phyloP scores from a whole-genome alignment of 1,284 basidiomycete species.

The Retiboletus flavoniger region DNA sequence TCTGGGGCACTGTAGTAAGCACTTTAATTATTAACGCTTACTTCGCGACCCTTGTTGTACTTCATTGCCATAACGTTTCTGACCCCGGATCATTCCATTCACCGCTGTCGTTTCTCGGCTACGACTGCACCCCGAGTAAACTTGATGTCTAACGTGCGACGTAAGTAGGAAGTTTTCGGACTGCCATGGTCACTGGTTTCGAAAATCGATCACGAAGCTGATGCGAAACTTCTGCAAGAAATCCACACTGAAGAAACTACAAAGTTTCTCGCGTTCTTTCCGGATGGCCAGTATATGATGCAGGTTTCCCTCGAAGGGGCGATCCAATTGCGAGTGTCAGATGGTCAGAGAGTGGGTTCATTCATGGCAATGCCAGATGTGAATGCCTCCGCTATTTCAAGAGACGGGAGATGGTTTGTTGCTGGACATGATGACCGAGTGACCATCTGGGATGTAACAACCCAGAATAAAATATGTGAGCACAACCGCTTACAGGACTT shows the following conservation, averaged over 20 bases:
- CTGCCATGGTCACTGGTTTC: not conserved
- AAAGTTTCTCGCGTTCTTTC: not conserved
- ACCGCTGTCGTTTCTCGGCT: not conserved
- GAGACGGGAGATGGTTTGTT: slow-evolving; percentile 3
- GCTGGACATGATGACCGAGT: not conserved
- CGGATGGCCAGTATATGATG: not conserved
- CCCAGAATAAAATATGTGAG: not conserved
- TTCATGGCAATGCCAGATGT: slow-evolving; percentile 5
- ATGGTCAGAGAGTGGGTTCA: slow-evolving; percentile 3
- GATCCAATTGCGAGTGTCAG: not conserved
- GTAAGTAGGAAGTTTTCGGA: not conserved
- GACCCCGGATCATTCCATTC: not conserved
- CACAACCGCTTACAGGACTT: not conserved
- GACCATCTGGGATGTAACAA: not conserved
- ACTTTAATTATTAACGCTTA: too few relatives aligned
- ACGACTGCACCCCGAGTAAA: not conserved
- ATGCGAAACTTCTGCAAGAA: not conserved
- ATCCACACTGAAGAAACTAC: not conserved
- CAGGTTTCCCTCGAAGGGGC: slow-evolving; percentile 2
- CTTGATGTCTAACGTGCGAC: not conserved
- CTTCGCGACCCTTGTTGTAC: not conserved
- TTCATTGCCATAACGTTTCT: too few relatives aligned
- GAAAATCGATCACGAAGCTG: not conserved
- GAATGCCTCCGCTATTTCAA: not conserved
- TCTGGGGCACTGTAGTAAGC: not conserved